A percentile compares a stretch with the other conserved stretches of the same genome.
These are phyloP conservation scores for Pyrus hybrid DNA, from an alignment of 331 rosid species.

Conservation along the genomic window DNA sequence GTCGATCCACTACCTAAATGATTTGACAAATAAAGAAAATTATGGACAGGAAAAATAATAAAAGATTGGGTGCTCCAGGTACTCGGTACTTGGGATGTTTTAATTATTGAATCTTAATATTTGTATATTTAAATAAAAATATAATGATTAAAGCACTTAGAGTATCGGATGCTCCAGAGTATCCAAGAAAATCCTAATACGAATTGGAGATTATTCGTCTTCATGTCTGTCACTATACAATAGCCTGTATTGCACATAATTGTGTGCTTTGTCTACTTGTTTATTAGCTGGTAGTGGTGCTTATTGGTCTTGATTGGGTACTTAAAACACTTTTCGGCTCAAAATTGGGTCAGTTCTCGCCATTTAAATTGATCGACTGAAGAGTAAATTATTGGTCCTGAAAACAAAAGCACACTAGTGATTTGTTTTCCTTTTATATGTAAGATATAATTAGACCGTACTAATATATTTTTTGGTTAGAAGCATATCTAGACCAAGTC, in stretches of 20 bases:
- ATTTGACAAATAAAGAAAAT: not conserved
- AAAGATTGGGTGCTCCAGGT: too few species aligned
- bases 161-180: too few species aligned
- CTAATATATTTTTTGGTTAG: not conserved
- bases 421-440: not conserved
- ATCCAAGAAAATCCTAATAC: not conserved
- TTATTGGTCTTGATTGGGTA: not conserved
- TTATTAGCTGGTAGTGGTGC: not conserved
- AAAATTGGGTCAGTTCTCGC: not conserved
- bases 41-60: not conserved
- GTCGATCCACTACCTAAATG: not conserved
- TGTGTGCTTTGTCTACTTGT: not conserved
- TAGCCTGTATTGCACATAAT: conserved; percentile 1
- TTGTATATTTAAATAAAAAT: too few species aligned
- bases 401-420: not conserved
- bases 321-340: not conserved
- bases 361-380: not conserved
- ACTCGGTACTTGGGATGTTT: too few species aligned
- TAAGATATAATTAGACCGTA: not conserved
- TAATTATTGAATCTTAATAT: too few species aligned
- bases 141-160: too few species aligned
- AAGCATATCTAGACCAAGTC: not conserved
- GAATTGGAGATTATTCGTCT: not conserved
- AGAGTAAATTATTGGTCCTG: not conserved
- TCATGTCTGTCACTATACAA: not conserved